Evolutionary conservation across 2,329 filamentous ascomycete species (phyloP), one percentile per base, ranked within the genome.

Genomic region (Bretziella fagacearum): DNA sequence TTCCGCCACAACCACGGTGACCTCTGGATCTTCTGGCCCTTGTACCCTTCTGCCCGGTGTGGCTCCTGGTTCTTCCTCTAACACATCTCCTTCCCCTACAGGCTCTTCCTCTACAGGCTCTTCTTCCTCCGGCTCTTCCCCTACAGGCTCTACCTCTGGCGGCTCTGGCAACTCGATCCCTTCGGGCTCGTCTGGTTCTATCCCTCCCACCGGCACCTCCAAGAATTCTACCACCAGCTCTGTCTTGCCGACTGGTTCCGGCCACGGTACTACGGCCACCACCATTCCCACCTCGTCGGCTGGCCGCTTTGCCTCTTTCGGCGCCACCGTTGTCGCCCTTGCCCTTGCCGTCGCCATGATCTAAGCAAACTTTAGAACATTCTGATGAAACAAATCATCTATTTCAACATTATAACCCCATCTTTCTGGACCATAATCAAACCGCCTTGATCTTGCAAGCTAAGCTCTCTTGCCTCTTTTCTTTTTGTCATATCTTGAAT

Each of bases 321-420:
- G 49, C 35, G 44, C 35, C 18, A 47, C 49, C 17, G 32, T 51
- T n/a, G 33, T 26, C 15, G 49, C 49, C 20, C 33, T 51, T 15
- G 49, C 49, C 13, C 44, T 35, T 30, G 49, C 40, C 23, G 40
- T 51, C 27, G 49, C 49, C 23, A 45, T 51, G 49, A 51, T 51
- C 22, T 51, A 51, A 47, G 11, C 26, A 10, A 4, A 11, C 18
- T 17, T 17, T 8, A 17, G 20, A 32, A 11, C 10, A 13, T n/a
- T 6, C 25, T 39, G 32, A 17, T 40, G 15, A 40, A 13, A 25
- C 13, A 26, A n/a, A n/a, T n/a, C n/a, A n/a, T n/a, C n/a, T n/a
- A n/a, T n/a, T n/a, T n/a, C n/a, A n/a, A n/a, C n/a, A n/a, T n/a
- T n/a, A n/a, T n/a, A n/a, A n/a, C n/a, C n/a, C n/a, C n/a, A n/a